Percentiles rank a stretch among this genome's conserved stretches.
Conservation (phyloP, 805 yeast genomes). For the Saccharomycopsis sp. region DNA sequence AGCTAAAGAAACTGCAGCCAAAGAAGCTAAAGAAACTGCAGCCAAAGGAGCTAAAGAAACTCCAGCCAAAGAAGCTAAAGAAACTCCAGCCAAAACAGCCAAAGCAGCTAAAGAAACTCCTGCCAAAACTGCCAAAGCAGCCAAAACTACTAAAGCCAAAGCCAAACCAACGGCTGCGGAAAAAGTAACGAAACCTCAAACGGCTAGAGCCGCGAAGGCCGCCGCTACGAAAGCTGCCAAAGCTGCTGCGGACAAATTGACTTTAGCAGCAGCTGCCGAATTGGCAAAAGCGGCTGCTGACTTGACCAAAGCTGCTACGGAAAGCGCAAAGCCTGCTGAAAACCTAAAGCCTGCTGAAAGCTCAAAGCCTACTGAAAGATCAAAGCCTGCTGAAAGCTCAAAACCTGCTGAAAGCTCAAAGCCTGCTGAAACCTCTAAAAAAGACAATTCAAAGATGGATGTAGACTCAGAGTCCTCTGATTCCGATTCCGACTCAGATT, state of each 20-base stretch:
- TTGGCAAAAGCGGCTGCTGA: not conserved
- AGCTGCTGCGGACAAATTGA: too few relatives aligned
- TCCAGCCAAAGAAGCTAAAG: not conserved
- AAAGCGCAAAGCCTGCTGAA: not conserved
- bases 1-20: not conserved
- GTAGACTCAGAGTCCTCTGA: slow-evolving; percentile 35
- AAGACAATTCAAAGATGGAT: not conserved
- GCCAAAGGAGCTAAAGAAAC: not conserved
- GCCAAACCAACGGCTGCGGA: not conserved
- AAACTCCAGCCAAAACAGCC: not conserved
- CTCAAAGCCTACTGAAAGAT: not conserved
- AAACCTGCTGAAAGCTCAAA: not conserved
- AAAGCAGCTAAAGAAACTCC: not conserved
- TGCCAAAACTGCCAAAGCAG: not conserved
- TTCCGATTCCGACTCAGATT: slow-evolving; percentile 32
- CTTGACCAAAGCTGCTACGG: not conserved
- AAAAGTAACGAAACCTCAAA: too few relatives aligned
- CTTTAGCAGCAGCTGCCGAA: not conserved
- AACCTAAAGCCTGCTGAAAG: not conserved
- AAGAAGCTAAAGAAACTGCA: not conserved
- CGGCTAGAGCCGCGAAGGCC: too few relatives aligned
- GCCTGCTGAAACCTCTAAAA: not conserved
- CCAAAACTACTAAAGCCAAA: not conserved
- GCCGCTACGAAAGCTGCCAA: too few relatives aligned
- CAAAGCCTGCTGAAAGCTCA: not conserved